Base-by-base conservation (phyloP, 1,284 basidiomycete species). In the Coniferiporia weirii region DNA sequence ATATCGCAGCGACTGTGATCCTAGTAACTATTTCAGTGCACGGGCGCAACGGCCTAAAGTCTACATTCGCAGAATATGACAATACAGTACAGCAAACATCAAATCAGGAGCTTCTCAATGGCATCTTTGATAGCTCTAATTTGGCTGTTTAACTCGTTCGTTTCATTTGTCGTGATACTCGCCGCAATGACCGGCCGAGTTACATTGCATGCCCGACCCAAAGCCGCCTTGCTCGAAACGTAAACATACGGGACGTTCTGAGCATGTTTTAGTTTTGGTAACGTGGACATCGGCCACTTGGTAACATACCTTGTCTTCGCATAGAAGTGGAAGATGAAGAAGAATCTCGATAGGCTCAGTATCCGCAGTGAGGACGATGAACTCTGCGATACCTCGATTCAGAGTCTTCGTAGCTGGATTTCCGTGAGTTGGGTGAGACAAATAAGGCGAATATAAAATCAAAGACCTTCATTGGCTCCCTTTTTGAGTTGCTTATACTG, bases 401-500 rank as follows among this genome's bases (percentile, higher is more conserved):
- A 99, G 83, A 22, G 97, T 99, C 82, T 98, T 98, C 66, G 95
- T 98, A 52, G 90, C 91, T 87, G 17, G 9, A 46, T 17, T 34
- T 27, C 27, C 19, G 53, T 20, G 17, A 17, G 35, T 44, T 44
- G 2, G n/a, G 27, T 19, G 7, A 34, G 12, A 9, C 20, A 6
- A 12, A 54, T 20, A 20, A 22, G 20, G n/a, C 3, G 19, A 27
- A 51, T 40, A 9, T 38, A 40, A 40, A 22, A 45, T 27, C n/a
- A 27, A 27, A 40, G 53, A 90, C 91, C 89, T 82, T 97, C 94
- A 73, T 97, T 97, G 46, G 94, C 94, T 65, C 96, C 96, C 80
- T 99, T 99, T 80, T 98, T 99, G 56, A 99, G 79, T 76, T 98
- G 94, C 77, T 96, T 95, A 80, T 95, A 96, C 73, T 94, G 89